Evolutionary conservation across 257 asterid species (phyloP), one percentile per base, ranked within the genome.

Genomic region (Oldenlandia corymbosa): DNA sequence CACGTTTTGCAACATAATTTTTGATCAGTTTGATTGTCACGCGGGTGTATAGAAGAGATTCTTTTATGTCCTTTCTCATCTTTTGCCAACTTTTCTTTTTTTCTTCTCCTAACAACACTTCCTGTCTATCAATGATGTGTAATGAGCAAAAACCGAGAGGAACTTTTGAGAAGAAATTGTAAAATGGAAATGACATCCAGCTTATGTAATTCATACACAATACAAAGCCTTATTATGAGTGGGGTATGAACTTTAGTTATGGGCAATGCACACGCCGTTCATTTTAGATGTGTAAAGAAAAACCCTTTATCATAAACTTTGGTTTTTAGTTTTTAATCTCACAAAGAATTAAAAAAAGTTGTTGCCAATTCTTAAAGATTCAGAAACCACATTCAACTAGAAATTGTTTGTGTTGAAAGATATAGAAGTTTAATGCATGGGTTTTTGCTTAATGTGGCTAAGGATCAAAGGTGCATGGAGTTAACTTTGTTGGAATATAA

Each of bases 121-220:
- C 66, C 47, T 36, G 75, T 46, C 58, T 55, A 64, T 56, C 75
- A 56, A 56, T 64, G 75, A 64, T 70, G 70, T 47, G 60, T 31
- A 67, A 67, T 57, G 65, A 57, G 63, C 71, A 67, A 67, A 34
- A 45, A 34, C 6, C 6, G 39, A 34, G 39, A 9, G 46, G 47
- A 27, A 16, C 47, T 21, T 12, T 57, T 57, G 13, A n/a, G n/a
- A 34, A 3, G n/a, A 20, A 63, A 43, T 65, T 66, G 60, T 23
- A 27, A n/a, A n/a, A 65, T 60, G 73, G 47, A 47, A 65, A 34
- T 16, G 62, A 47, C 68, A 52, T 64, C 62, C 58, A 62, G 42
- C 63, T 28, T 64, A 24, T 21, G 53, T 39, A 52, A 18, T 30
- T 42, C 34, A 39, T 67, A 32, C 60, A 30, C 58, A 50, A 5